Percentiles rank a stretch among this genome's conserved stretches.
Conservation (phyloP, 768 basidiomycete genomes). For the Pleurotus pulmonarius region DNA sequence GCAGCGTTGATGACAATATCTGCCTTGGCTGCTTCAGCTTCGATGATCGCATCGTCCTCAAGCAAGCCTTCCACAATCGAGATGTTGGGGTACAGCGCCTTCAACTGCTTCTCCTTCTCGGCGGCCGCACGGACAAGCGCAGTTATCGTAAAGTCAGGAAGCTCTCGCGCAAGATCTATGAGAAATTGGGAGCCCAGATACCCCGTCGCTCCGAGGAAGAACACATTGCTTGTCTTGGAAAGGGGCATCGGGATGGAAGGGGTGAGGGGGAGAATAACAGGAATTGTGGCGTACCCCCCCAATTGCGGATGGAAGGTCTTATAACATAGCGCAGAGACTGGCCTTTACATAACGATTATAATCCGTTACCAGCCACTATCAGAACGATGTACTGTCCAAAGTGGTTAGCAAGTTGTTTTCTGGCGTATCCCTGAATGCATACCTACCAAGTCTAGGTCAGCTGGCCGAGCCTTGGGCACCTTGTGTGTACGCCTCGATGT, state of each 20-base stretch:
- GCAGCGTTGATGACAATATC: slow-evolving; percentile 39
- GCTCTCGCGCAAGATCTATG: slow-evolving; percentile 24
- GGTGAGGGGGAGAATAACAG: no score
- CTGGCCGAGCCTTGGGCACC: no score
- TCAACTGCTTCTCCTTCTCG: slow-evolving; percentile 23
- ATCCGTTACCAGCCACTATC: no score
- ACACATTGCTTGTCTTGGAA: slow-evolving; percentile 18
- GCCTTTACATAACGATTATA: no score
- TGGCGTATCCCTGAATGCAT: no score
- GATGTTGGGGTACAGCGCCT: slow-evolving; percentile 28
- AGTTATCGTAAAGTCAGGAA: slow-evolving; percentile 27
- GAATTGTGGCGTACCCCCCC: no score
- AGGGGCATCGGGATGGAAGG: neutral
- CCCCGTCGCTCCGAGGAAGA: slow-evolving; percentile 42
- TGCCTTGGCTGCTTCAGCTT: slow-evolving; percentile 28
- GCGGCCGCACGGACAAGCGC: slow-evolving; percentile 33
- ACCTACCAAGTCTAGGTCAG: no score
- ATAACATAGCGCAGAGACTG: no score
- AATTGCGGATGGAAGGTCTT: no score
- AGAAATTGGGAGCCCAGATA: slow-evolving; percentile 40
- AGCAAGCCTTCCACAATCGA: slow-evolving; percentile 33
- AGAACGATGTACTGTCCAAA: no score
- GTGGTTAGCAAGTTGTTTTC: no score
- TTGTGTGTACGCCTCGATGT: no score
- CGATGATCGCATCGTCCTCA: slow-evolving; percentile 30